Evolutionary conservation across 2,329 filamentous ascomycete genomes (phyloP), one percentile per base, ranked within the genome.

Genomic region (Aspergillus pseudotamarii): DNA sequence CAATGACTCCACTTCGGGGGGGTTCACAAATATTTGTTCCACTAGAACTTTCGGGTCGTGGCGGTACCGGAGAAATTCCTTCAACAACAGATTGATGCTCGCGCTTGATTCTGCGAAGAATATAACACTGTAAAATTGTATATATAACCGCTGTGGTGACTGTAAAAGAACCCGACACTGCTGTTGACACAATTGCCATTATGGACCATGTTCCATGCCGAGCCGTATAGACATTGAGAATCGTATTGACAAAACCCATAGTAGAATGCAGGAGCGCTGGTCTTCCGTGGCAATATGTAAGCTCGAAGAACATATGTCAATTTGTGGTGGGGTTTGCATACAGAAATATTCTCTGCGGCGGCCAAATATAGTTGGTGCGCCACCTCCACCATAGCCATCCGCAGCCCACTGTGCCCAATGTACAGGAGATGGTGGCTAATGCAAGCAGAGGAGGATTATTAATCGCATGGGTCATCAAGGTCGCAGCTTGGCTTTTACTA

Each of bases 211-310:
- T 53, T 55, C 46, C 28, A 12, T 28, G 2, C 19, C 34, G 54
- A 6, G 55, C 55, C n/a, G 55, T 58, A 41, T 62, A 62, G 10
- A 62, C 45, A 26, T 58, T 62, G 5, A 62, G 6, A 34, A 62
- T 14, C 8, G 54, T 62, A 57, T 62, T 62, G 4, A 62, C 11
- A 11, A 62, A 34, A 28, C 60, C 60, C 3, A 46, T 62, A 11
- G 28, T 36, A 2, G 55, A 62, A 46, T 62, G n/a, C 23, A 62
- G 28, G 0, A 58, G 55, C 21, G 36, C 48, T 5, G 55, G 60
- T 36, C 60, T 61, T 32, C 28, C 30, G 30, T 21, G 41, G 43
- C n/a, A 26, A 26, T 45, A 23, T 32, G 10, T 32, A 10, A 32
- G 30, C 30, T 32, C 30, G 30, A 32, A 32, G 30, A 32, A 32